Conservation (phyloP, 176 grass and related monocot genomes). For the Triticum monococcum region DNA sequence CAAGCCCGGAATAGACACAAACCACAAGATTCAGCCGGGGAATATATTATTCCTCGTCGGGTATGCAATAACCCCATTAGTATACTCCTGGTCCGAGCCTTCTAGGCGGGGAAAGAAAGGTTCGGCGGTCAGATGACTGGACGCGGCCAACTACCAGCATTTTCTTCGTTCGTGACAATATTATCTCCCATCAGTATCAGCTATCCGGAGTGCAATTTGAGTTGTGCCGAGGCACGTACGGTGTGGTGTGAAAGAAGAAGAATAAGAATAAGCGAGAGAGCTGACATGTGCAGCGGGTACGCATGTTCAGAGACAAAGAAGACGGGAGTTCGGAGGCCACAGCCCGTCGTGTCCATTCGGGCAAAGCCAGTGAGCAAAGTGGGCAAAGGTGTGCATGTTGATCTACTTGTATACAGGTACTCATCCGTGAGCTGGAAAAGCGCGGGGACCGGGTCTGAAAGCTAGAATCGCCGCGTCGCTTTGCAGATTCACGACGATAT, state of each 20-base stretch:
- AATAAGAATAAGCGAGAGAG: too few species aligned
- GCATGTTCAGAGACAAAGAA: too few species aligned
- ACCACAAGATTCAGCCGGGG: conserved; percentile 10
- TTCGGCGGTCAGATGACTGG: not conserved
- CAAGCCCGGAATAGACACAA: not conserved
- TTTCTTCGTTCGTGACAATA: not conserved
- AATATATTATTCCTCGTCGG: not conserved
- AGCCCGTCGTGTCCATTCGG: not conserved
- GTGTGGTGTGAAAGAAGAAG: not conserved
- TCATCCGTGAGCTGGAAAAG: not conserved
- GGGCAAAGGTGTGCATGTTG: not conserved
- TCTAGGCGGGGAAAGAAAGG: not conserved
- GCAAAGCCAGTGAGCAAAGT: not conserved
- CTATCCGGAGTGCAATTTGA: not conserved
- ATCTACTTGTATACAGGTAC: not conserved
- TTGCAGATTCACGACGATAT: not conserved
- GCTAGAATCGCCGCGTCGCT: not conserved
- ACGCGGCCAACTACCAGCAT: not conserved
- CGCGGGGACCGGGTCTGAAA: not conserved
- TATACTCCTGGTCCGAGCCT: not conserved
- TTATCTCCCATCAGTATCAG: not conserved
- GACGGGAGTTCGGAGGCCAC: not conserved
- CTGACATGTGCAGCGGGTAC: too few species aligned
- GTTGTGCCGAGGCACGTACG: not conserved
- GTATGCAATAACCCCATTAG: not conserved